Percentiles rank a stretch among this genome's conserved stretches.
Evolutionary conservation across 2,329 filamentous ascomycete genomes (phyloP).

Genomic region (Ophiocordyceps australis): DNA sequence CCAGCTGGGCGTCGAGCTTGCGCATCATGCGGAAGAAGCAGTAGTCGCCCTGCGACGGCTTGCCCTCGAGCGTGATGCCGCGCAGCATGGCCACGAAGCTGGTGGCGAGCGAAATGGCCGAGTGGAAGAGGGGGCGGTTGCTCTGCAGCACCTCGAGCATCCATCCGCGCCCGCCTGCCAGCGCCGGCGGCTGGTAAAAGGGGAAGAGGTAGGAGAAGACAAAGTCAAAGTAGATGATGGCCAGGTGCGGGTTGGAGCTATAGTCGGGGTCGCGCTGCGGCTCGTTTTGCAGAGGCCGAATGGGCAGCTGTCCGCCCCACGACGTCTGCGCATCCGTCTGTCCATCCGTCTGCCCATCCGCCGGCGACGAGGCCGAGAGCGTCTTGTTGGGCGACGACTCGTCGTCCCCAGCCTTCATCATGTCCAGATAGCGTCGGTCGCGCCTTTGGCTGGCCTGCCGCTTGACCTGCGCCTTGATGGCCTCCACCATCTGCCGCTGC

Average conservation of each 20-base stretch:
- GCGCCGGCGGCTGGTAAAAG: conserved; percentile 37
- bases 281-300: too few species aligned
- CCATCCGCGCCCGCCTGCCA: conserved; percentile 41
- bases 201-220: conserved; percentile 45
- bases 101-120: conserved; percentile 33
- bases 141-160: conserved; percentile 35
- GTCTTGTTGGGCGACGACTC: conserved; percentile 5
- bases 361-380: conserved; percentile 9
- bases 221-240: conserved; percentile 43
- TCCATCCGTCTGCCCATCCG: conserved; percentile 11
- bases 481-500: conserved; percentile 31
- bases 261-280: conserved; percentile 6
- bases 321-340: conserved; percentile 6
- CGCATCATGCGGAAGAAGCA: conserved; percentile 16
- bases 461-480: conserved; percentile 39
- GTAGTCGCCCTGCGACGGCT: too few species aligned
- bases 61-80: conserved; percentile 11
- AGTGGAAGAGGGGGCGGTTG: conserved; percentile 39
- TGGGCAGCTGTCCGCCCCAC: conserved; percentile 15
- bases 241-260: conserved; percentile 12
- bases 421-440: conserved; percentile 27
- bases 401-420: conserved; percentile 9
- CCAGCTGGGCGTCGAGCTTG: conserved; percentile 23
- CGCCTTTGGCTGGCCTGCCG: conserved; percentile 28
- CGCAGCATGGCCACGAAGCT: conserved; percentile 35